Base-by-base conservation (phyloP, 176 grass and related monocot species). In the Miscanthus lutarioriparius region DNA sequence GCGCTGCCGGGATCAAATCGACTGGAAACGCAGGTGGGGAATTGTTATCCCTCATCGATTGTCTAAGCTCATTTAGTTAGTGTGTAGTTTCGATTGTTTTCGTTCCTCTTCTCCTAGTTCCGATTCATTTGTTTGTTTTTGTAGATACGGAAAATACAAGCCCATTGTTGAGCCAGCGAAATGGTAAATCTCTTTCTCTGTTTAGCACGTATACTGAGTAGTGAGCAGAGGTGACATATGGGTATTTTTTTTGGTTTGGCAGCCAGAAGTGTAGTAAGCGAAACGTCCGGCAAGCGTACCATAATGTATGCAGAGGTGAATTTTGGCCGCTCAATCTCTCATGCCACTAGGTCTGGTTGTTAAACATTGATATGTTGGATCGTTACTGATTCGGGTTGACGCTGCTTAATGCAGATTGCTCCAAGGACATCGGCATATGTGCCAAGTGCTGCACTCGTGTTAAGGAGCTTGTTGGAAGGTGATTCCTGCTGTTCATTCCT, bases 131-230 rank as follows among this genome's bases (percentile, higher is more conserved):
- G 27, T 82, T 48, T 85, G 58, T 40, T 40, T 75, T 88, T 67
- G 45, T 80, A 98, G 96, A 75, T 98, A 95, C 28, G 96, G 96
- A 16, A 98, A 98, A 85, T 98, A 98, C 77, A 93, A 95, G 85
- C 68, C 89, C 1, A 87, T 98, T 14, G 76, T 79, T 19, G 96
- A 98, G 47, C 91, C 96, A 1, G 36, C 93, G 25, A 98, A 98
- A 45, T 98, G 96, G 96, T 98, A 92, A 2, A 61, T 80, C 19
- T 74, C 69, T 64, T 53, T 37, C 64, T 40, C 26, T 64, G 7
- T 64, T 64, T 80, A 51, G 12, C 36, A 13, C 11, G 8, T 79
- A 15, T 81, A 10, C 25, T 39, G 59, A 69, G 20, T 20, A 25
- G 27, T 53, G 45, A 12, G 40, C 30, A 65, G 32, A 74, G 43